Conservation (phyloP, 2,329 filamentous ascomycete genomes). For the Aspergillus cejpii region DNA sequence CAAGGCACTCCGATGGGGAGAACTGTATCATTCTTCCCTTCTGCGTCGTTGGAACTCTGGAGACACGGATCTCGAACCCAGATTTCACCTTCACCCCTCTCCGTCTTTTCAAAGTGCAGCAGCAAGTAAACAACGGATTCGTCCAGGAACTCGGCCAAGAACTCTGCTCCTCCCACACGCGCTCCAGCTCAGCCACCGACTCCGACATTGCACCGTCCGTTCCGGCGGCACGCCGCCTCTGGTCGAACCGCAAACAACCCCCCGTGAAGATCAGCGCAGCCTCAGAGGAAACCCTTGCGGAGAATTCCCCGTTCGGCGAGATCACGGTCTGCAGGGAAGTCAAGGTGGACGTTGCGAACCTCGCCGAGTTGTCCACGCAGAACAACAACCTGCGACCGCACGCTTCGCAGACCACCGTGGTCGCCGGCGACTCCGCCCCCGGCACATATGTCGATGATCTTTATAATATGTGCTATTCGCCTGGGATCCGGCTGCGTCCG, state of each 20-base stretch:
- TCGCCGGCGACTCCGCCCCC: constrained; percentile 20
- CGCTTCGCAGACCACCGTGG: constrained; percentile 21
- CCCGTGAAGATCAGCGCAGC: background rate
- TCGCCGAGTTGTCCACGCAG: constrained; percentile 18
- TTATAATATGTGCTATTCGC: constrained; percentile 34
- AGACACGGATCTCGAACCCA: constrained; percentile 47
- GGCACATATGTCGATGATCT: constrained; percentile 46
- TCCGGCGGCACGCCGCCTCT: constrained; percentile 19
- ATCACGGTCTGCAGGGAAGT: constrained; percentile 60
- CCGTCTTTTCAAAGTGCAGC: constrained; percentile 59
- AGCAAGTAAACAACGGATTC: constrained; percentile 53
- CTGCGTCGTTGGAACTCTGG: constrained; percentile 56
- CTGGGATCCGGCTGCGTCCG: constrained; percentile 24
- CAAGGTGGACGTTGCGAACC: constrained; percentile 45
- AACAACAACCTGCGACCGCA: constrained; percentile 16
- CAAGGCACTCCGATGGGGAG: constrained; percentile 22
- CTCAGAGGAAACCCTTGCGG: constrained; percentile 20
- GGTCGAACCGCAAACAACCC: constrained; percentile 15
- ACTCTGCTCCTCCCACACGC: constrained; percentile 43
- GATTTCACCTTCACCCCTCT: constrained; percentile 56
- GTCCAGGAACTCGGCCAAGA: constrained; percentile 55
- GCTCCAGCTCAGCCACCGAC: constrained; percentile 21
- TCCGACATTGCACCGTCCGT: constrained; percentile 18
- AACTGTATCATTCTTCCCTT: constrained; percentile 50
- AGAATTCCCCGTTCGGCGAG: constrained; percentile 42